Evolutionary conservation across 495 filamentous ascomycete genomes (phyloP).

Genomic region (Parachaetomium inaequale): DNA sequence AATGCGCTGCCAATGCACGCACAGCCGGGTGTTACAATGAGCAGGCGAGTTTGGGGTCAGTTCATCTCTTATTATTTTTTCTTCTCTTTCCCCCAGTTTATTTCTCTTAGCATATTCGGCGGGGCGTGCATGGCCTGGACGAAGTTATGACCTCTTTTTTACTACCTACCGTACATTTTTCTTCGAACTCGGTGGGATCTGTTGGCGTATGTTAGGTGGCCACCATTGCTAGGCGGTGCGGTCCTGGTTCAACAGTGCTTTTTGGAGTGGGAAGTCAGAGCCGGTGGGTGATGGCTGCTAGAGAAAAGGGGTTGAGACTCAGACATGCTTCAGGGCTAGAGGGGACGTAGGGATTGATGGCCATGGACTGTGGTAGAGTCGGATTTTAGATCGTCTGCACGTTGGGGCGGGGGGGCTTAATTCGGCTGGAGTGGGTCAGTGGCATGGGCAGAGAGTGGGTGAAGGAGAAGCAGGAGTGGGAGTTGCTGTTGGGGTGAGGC

Average conservation of each 20-base stretch:
- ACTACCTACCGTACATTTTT: not conserved
- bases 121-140: constrained; percentile 2
- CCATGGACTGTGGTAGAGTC: not conserved
- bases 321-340: not conserved
- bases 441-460: too few species aligned
- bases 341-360: not conserved
- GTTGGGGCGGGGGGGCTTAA: not conserved
- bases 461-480: not conserved
- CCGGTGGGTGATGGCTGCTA: not conserved
- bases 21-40: not conserved
- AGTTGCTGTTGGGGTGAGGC: not conserved
- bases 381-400: not conserved
- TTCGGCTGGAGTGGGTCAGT: not conserved
- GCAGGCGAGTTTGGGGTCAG: not conserved
- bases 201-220: not conserved
- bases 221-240: not conserved
- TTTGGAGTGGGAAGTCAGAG: not conserved
- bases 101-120: not conserved
- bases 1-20: too few species aligned
- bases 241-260: too few species aligned
- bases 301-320: constrained; percentile 6
- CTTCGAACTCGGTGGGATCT: too few species aligned
- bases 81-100: not conserved
- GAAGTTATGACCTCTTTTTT: constrained; percentile 10
- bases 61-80: not conserved